Conservation (phyloP, 352 stramenopile species). For the Elongisporangium prolatum region DNA sequence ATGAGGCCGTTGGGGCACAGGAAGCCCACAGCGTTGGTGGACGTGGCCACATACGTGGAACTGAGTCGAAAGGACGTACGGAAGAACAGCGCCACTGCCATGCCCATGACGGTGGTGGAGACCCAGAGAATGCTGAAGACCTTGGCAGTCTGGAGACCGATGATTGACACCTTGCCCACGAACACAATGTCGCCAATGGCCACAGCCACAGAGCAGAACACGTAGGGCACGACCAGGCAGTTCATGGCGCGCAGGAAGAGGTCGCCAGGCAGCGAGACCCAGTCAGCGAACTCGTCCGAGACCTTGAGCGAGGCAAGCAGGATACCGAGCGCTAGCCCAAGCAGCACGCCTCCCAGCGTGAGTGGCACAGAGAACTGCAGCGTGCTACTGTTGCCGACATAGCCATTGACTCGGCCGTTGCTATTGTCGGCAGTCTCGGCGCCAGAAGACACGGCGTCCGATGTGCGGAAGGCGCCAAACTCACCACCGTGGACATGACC, state of each 20-base stretch:
- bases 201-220: slow-evolving; percentile 77
- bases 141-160: slow-evolving; percentile 58
- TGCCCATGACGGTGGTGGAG: slow-evolving; percentile 37
- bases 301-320: slow-evolving; percentile 36
- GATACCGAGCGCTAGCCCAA: slow-evolving; percentile 50
- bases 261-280: slow-evolving; percentile 67
- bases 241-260: slow-evolving; percentile 76
- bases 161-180: slow-evolving; percentile 63
- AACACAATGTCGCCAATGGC: slow-evolving; percentile 74
- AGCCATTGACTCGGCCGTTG: neutral
- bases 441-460: slow-evolving; percentile 8
- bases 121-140: slow-evolving; percentile 62
- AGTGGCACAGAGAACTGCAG: slow-evolving; percentile 45
- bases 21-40: slow-evolving; percentile 35
- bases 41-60: slow-evolving; percentile 7
- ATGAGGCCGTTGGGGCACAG: slow-evolving; percentile 41
- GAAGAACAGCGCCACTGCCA: slow-evolving; percentile 52
- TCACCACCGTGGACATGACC: slow-evolving; percentile 5
- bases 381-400: slow-evolving; percentile 25
- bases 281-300: slow-evolving; percentile 33
- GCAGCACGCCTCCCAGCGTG: slow-evolving; percentile 43
- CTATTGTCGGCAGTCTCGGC: slow-evolving; percentile 4
- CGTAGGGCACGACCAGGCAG: slow-evolving; percentile 72
- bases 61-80: slow-evolving; percentile 44
- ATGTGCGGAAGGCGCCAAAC: slow-evolving; percentile 7